These are phyloP conservation scores for Zymoseptoria crescenta DNA, from an alignment of 2,329 filamentous ascomycete species.

Conservation along the genomic window DNA sequence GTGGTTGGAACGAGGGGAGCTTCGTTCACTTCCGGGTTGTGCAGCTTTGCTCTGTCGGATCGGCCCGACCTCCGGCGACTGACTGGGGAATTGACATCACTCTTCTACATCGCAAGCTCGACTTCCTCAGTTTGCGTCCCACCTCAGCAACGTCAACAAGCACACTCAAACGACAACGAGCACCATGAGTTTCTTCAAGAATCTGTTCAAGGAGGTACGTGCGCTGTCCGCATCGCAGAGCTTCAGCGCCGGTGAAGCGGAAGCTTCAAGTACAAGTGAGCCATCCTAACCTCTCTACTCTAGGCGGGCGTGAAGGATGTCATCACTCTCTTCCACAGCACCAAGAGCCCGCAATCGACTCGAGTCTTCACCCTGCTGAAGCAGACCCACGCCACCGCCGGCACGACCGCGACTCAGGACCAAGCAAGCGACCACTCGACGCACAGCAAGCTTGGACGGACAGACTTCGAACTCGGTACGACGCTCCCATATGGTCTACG, in stretches of 20 bases:
- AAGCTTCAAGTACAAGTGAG: neutral
- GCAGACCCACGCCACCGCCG: slow-evolving; percentile 64
- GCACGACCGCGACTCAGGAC: slow-evolving; percentile 61
- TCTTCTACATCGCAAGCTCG: neutral
- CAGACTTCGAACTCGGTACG: slow-evolving; percentile 67
- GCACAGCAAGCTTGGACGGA: slow-evolving; percentile 52
- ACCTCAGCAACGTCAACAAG: neutral
- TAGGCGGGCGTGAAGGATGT: slow-evolving; percentile 57
- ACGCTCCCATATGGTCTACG: neutral
- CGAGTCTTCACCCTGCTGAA: slow-evolving; percentile 71
- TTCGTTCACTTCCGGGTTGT: too few relatives aligned
- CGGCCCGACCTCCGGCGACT: neutral
- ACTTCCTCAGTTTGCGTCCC: neutral
- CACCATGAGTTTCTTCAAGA: slow-evolving; percentile 38
- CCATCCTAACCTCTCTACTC: slow-evolving; percentile 2
- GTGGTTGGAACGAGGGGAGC: neutral
- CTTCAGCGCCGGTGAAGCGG: neutral
- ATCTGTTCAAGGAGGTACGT: slow-evolving; percentile 41
- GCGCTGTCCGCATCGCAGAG: neutral
- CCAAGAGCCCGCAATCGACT: slow-evolving; percentile 62
- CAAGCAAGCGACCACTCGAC: slow-evolving; percentile 60
- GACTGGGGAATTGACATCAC: neutral
- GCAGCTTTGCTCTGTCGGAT: neutral
- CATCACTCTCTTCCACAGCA: slow-evolving; percentile 91
- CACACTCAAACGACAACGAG: neutral